These are phyloP conservation scores for Arthrinium puccinioides DNA, from an alignment of 2,329 filamentous ascomycete genomes.

Conservation along the genomic window DNA sequence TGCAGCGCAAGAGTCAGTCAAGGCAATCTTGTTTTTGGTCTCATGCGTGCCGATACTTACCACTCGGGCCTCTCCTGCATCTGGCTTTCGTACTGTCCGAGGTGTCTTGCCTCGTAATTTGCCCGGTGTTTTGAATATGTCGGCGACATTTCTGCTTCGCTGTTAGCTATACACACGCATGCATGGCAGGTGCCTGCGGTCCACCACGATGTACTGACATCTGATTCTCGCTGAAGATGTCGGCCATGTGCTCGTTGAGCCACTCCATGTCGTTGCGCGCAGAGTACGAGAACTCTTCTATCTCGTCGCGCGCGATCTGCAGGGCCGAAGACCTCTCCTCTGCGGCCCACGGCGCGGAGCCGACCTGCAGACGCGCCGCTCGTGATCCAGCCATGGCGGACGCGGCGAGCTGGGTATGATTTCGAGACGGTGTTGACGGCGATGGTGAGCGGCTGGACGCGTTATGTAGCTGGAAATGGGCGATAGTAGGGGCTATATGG, in stretches of 20 bases:
- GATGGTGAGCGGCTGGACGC: not conserved
- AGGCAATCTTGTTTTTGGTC: slow-evolving; percentile 16
- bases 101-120: slow-evolving; percentile 79
- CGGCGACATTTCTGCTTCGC: slow-evolving; percentile 67
- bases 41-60: slow-evolving; percentile 38
- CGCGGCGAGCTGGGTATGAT: not conserved
- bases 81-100: slow-evolving; percentile 57
- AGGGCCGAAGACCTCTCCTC: slow-evolving; percentile 75
- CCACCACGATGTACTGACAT: slow-evolving; percentile 55
- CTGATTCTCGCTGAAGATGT: slow-evolving; percentile 81
- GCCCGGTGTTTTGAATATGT: slow-evolving; percentile 92
- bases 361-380: slow-evolving; percentile 57
- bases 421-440: slow-evolving; percentile 1
- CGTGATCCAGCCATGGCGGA: slow-evolving; percentile 24
- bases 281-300: slow-evolving; percentile 89
- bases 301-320: slow-evolving; percentile 70
- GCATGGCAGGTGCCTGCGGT: too few relatives aligned
- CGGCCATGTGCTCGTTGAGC: slow-evolving; percentile 97
- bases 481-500: not conserved
- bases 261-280: slow-evolving; percentile 93
- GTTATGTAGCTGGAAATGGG: not conserved
- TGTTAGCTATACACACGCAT: slow-evolving; percentile 18
- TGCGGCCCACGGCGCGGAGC: slow-evolving; percentile 77
- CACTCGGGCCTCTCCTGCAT: slow-evolving; percentile 50
- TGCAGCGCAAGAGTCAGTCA: slow-evolving; percentile 20